A percentile compares a stretch with the other conserved stretches of the same genome.
Conservation (phyloP, 2,329 filamentous ascomycete genomes). For the Myriosclerotinia scirpicola region DNA sequence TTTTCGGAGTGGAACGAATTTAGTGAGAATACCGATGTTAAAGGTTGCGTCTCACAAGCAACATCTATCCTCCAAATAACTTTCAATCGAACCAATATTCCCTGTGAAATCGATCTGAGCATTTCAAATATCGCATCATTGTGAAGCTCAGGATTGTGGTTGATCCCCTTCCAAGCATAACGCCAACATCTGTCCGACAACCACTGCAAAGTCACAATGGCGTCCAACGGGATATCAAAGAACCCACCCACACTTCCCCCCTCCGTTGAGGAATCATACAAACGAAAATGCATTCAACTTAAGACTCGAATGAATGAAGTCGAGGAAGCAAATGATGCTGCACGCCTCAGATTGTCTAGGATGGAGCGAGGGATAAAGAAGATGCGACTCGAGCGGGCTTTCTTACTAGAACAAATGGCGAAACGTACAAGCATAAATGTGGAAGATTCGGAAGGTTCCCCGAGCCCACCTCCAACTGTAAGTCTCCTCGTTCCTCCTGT, state of each 20-base stretch:
- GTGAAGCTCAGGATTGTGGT: constrained; percentile 6
- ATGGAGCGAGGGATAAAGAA: constrained; percentile 87
- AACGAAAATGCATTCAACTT: constrained; percentile 92
- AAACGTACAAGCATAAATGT: constrained; percentile 73
- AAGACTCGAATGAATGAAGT: constrained; percentile 90
- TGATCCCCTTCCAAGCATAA: background rate
- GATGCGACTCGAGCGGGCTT: constrained; percentile 81
- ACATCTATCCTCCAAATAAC: background rate
- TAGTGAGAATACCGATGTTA: constrained; percentile 9
- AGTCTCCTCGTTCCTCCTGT: constrained; percentile 39
- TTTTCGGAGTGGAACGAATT: constrained; percentile 11
- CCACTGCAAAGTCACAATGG: constrained; percentile 10
- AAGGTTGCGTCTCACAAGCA: background rate
- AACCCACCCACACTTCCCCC: constrained; percentile 68
- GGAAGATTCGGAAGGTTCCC: constrained; percentile 76
- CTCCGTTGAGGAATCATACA: constrained; percentile 93
- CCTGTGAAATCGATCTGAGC: background rate
- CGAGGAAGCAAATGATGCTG: constrained; percentile 85
- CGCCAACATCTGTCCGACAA: constrained; percentile 4
- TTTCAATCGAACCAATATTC: background rate
- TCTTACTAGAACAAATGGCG: constrained; percentile 69
- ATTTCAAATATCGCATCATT: background rate
- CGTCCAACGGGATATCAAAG: constrained; percentile 30
- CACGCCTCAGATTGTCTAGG: constrained; percentile 73
- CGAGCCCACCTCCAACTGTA: constrained; percentile 77